A percentile compares a stretch with the other conserved stretches of the same genome.
Evolutionary conservation across 306 rosid genomes (phyloP).

Genomic region (Cucurbita moschata): DNA sequence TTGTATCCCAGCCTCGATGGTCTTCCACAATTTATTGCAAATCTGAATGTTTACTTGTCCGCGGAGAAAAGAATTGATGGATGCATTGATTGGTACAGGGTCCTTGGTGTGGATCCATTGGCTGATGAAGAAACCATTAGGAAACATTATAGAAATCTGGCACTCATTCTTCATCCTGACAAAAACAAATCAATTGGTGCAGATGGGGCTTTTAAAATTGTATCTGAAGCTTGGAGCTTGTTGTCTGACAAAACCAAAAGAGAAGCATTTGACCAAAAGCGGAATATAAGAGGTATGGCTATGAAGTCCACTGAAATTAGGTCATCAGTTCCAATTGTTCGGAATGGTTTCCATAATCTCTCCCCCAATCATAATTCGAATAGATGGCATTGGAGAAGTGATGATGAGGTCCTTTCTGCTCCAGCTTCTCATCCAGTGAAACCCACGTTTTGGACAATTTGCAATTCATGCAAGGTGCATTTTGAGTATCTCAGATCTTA

Average conservation of each 20-base stretch:
- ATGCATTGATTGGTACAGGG: conserved; percentile 49
- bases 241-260: conserved; percentile 43
- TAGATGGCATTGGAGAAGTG: conserved; percentile 17
- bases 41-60: conserved; percentile 49
- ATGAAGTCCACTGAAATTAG: conserved; percentile 11
- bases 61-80: conserved; percentile 41
- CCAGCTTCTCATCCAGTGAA: conserved; percentile 9
- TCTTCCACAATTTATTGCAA: conserved; percentile 34
- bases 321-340: conserved; percentile 17
- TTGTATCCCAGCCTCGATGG: conserved; percentile 51
- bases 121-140: conserved; percentile 50
- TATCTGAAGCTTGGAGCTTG: conserved; percentile 51
- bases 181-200: conserved; percentile 74
- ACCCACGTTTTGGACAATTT: conserved; percentile 63
- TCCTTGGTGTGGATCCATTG: conserved; percentile 51
- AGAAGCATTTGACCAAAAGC: conserved; percentile 24
- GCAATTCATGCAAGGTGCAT: conserved; percentile 34
- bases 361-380: conserved; percentile 12
- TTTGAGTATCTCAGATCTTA: conserved; percentile 37
- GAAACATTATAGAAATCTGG: conserved; percentile 37
- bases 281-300: conserved; percentile 5
- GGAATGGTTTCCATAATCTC: conserved; percentile 20
- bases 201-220: conserved; percentile 54
- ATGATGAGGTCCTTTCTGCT: conserved; percentile 14
- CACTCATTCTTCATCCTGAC: conserved; percentile 56